Evolutionary conservation across 164 flowering plant genomes (phyloP).

Genomic region (Amborella trichopoda): DNA sequence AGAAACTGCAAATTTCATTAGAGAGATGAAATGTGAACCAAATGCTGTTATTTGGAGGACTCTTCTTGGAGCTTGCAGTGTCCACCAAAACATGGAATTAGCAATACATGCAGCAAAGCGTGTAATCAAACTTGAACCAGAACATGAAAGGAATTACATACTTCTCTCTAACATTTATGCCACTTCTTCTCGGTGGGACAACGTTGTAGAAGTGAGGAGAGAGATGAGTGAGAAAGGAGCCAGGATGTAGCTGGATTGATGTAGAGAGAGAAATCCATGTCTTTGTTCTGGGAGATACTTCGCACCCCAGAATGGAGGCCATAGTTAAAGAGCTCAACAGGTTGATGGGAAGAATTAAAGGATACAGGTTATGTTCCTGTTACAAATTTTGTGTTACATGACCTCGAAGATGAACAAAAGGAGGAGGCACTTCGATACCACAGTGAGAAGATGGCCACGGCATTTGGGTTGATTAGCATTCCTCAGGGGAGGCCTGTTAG

Average conservation of each 20-base stretch:
- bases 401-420: slow-evolving; percentile 69
- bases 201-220: slow-evolving; percentile 40
- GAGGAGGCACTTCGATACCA: slow-evolving; percentile 59
- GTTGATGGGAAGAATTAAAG: slow-evolving; percentile 32
- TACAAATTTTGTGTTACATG: slow-evolving; percentile 65
- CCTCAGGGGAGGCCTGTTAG: slow-evolving; percentile 37
- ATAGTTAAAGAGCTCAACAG: slow-evolving; percentile 27
- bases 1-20: slow-evolving; percentile 47
- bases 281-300: slow-evolving; percentile 47
- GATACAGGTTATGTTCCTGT: slow-evolving; percentile 62
- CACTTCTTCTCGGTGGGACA: slow-evolving; percentile 55
- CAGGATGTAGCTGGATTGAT: slow-evolving; percentile 92
- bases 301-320: slow-evolving; percentile 45
- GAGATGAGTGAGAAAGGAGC: slow-evolving; percentile 67
- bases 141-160: slow-evolving; percentile 62
- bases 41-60: slow-evolving; percentile 73
- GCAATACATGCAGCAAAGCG: slow-evolving; percentile 60
- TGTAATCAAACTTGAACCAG: slow-evolving; percentile 46
- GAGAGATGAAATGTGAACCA: slow-evolving; percentile 55
- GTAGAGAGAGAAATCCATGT: slow-evolving; percentile 45
- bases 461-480: slow-evolving; percentile 35
- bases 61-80: slow-evolving; percentile 71
- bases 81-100: slow-evolving; percentile 45
- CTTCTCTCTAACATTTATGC: slow-evolving; percentile 68
- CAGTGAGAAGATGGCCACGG: slow-evolving; percentile 79